These are phyloP conservation scores for Fonsecaea multimorphosa DNA, from an alignment of 2,329 filamentous ascomycete species.

Conservation along the genomic window DNA sequence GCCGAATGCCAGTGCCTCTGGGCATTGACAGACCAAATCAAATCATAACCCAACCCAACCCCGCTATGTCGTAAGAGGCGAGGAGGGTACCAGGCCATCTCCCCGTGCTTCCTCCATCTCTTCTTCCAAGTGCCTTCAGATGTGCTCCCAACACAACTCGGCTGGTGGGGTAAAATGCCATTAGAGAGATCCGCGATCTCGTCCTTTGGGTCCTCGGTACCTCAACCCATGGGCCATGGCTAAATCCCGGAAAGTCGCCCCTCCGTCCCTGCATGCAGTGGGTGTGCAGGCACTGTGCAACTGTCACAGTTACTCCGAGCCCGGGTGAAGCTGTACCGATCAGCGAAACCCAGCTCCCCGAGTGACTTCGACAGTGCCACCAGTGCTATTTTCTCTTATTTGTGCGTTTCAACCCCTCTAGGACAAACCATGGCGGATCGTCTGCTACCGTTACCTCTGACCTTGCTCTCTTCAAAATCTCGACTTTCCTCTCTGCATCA, in stretches of 20 bases:
- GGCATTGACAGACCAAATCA: not conserved
- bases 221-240: not conserved
- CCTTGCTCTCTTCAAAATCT: not conserved
- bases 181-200: not conserved
- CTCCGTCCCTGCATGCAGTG: not conserved
- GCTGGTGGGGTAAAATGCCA: not conserved
- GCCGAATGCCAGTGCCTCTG: no score
- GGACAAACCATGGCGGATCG: constrained; percentile 6
- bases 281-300: not conserved
- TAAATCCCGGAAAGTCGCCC: not conserved
- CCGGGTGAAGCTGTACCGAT: constrained; percentile 31
- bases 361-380: not conserved
- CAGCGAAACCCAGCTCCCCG: constrained; percentile 20
- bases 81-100: not conserved
- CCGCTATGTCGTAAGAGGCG: not conserved
- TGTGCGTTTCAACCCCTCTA: constrained; percentile 19
- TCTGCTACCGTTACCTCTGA: constrained; percentile 4
- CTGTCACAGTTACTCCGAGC: constrained; percentile 26
- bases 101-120: not conserved
- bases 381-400: constrained; percentile 19
- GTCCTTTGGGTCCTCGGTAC: not conserved
- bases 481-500: not conserved
- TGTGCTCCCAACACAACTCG: not conserved
- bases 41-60: not conserved
- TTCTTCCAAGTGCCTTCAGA: not conserved